Percentiles rank a stretch among this genome's conserved stretches.
These are phyloP conservation scores for Eudorina sp. DNA, from an alignment of 139 green algal species.

Conservation along the genomic window DNA sequence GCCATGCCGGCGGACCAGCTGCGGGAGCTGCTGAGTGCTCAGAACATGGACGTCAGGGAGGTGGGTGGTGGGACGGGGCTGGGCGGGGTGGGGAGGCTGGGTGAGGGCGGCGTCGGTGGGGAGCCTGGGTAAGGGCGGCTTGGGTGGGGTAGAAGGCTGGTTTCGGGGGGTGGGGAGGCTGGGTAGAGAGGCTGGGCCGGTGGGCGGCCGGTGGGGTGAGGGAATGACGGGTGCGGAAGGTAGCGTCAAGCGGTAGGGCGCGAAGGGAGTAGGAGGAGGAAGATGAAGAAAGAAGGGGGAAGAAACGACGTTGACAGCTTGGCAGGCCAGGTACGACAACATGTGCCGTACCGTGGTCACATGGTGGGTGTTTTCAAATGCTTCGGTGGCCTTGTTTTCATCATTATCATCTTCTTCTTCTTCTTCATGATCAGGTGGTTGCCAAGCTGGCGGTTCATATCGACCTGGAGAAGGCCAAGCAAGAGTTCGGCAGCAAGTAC, in stretches of 20 bases:
- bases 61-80: slow-evolving; percentile 10
- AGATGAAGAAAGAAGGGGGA: too few species aligned
- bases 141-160: not conserved
- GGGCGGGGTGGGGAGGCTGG: not conserved
- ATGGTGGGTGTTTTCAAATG: too few species aligned
- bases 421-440: slow-evolving; percentile 34
- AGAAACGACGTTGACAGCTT: too few species aligned
- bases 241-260: too few species aligned
- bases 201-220: not conserved
- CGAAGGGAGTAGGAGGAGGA: too few species aligned
- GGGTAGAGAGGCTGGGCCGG: not conserved
- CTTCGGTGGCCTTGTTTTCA: not conserved
- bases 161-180: not conserved
- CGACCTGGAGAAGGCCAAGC: slow-evolving; percentile 39
- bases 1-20: slow-evolving; percentile 59
- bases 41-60: slow-evolving; percentile 44
- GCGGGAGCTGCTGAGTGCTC: slow-evolving; percentile 48
- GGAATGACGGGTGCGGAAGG: too few species aligned
- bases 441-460: slow-evolving; percentile 56
- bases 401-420: not conserved
- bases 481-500: slow-evolving; percentile 56
- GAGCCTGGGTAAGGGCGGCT: not conserved
- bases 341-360: too few species aligned
- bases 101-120: not conserved
- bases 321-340: too few species aligned